Conservation (phyloP, 2,329 filamentous ascomycete species). For the Fusarium buxicola region DNA sequence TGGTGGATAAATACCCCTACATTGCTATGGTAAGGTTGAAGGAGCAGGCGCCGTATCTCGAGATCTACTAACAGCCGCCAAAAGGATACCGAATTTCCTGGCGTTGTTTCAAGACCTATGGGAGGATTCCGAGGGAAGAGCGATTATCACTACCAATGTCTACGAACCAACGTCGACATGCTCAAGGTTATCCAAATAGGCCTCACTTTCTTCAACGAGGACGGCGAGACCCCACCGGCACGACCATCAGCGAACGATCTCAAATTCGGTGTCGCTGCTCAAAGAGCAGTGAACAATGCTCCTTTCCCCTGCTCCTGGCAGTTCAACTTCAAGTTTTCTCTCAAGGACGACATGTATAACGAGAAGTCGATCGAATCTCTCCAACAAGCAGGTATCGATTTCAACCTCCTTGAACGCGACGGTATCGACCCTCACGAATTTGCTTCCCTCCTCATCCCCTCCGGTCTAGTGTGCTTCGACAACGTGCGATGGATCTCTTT, state of each 20-base stretch:
- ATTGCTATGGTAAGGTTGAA: conserved; percentile 87
- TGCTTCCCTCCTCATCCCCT: conserved; percentile 88
- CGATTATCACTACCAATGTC: conserved; percentile 98
- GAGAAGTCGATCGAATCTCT: conserved; percentile 94
- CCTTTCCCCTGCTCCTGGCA: conserved; percentile 93
- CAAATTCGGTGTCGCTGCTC: conserved; percentile 51
- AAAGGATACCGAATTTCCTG: conserved; percentile 98
- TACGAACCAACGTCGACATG: conserved; percentile 96
- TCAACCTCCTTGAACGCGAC: conserved; percentile 82
- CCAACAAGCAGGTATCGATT: conserved; percentile 92
- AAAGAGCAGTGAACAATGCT: conserved; percentile 55
- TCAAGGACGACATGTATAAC: conserved; percentile 97
- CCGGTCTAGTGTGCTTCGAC: conserved; percentile 87
- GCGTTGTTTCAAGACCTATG: conserved; percentile 94
- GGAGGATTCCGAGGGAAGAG: conserved; percentile 94
- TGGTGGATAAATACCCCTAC: conserved; percentile 93
- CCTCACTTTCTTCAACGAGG: conserved; percentile 90
- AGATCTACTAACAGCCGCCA: conserved; percentile 30
- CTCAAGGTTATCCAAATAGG: conserved; percentile 98
- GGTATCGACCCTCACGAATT: conserved; percentile 93
- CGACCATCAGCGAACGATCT: conserved; percentile 65
- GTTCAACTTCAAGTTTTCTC: conserved; percentile 97
- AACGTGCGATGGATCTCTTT: conserved; percentile 97
- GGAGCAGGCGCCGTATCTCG: conserved; percentile 2
- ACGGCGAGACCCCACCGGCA: conserved; percentile 86